Evolutionary conservation across 2,329 filamentous ascomycete species (phyloP), one percentile per base, ranked within the genome.

Genomic region (Fusarium sp.): DNA sequence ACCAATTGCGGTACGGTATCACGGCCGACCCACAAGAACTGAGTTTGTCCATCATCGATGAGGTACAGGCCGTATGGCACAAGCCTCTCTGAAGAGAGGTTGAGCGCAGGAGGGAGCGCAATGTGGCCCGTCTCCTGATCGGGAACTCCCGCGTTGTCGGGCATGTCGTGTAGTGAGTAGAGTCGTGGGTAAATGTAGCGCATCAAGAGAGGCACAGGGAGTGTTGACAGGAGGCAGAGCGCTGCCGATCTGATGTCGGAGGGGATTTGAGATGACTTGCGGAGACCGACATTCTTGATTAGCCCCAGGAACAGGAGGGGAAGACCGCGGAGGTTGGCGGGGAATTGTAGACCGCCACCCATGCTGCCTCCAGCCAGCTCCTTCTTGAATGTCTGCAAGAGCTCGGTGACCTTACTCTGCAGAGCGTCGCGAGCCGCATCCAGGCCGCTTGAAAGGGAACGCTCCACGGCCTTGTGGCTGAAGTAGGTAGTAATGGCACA

Each of bases 401-500:
- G 89, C 85, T 99, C 96, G 34, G 95, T 93, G 47, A 98, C 87
- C 88, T 99, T 99, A 75, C 92, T 90, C 82, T 98, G 95, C 48
- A 98, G 87, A 52, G 94, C 93, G 82, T 99, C 96, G 47, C 96
- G 89, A 57, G 96, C 96, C 54, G 94, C 92, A 77, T 99, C 96
- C 58, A 99, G 87, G 44, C 96, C 95, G 78, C 90, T 94, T 77
- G 94, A 92, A 44, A 99, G 86, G 17, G 93, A 92, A 77, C 94
- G 89, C 85, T 99, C 96, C 7, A 98, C 96, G 22, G 96, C 96
- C 86, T 98, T 98, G 88, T 99, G 96, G 77, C 93, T 96, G 87
- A 96, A 98, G 86, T 96, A 98, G 18, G 94, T 93, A 7, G 95
- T 93, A 77, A 99, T 94, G 20, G 96, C 96, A 78, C 93, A 92